Evolutionary conservation across 495 filamentous ascomycete genomes (phyloP).

Genomic region (Podospora pseudopauciseta): DNA sequence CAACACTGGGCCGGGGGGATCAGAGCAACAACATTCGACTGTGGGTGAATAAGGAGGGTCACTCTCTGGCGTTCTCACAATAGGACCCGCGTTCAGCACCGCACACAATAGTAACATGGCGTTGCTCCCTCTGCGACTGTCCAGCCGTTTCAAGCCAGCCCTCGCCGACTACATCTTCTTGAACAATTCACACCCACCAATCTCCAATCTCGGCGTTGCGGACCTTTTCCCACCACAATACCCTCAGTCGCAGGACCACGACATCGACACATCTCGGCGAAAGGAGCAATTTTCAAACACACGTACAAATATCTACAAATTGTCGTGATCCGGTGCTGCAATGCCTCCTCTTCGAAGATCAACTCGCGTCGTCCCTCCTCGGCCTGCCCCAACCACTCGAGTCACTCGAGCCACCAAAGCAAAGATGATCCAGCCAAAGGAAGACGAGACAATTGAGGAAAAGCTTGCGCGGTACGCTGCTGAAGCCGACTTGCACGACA

Average conservation of each 20-base stretch:
- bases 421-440: background rate
- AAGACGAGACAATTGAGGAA: background rate
- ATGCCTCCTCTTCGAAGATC: too few species aligned
- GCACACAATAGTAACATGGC: background rate
- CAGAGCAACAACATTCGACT: background rate
- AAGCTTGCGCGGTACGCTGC: slow-evolving; percentile 12
- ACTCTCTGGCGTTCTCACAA: background rate
- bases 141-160: background rate
- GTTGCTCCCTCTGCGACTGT: background rate
- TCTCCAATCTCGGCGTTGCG: too few species aligned
- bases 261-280: too few species aligned
- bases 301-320: too few species aligned
- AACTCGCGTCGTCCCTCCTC: too few species aligned
- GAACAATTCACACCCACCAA: background rate
- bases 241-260: too few species aligned
- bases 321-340: too few species aligned
- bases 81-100: background rate
- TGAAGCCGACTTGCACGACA: slow-evolving; percentile 17
- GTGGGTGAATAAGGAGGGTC: background rate
- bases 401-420: background rate
- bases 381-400: background rate
- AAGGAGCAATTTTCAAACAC: too few species aligned
- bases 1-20: background rate
- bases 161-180: background rate
- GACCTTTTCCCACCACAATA: too few species aligned